Evolutionary conservation across 352 stramenopile species (phyloP), one percentile per base, ranked within the genome.

Genomic region (Pythium apleroticum): DNA sequence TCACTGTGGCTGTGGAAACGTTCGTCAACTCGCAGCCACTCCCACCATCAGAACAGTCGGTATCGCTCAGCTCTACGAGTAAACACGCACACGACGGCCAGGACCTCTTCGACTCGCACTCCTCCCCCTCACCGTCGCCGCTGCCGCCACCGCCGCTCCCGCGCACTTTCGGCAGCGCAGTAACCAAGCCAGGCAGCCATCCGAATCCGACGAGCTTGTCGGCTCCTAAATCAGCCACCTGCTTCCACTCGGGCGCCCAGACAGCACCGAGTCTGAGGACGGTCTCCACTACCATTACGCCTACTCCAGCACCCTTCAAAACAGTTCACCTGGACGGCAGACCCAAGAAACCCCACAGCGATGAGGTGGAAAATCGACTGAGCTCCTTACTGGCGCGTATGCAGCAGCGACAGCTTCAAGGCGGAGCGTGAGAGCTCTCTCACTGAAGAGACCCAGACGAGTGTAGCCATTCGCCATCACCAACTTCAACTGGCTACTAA

Each of bases 71-170:
- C 48, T 69, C 63, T 5, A 41, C 46, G n/a, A 69, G 63, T 48
- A 53, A 41, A 25, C 56, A 69, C 27, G 60, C 53, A 1, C 60
- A 69, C 31, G 52, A 62, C 20, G 58, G 57, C 7, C 57, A 66
- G 5, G 31, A 62, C 14, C 27, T 37, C n/a, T 24, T n/a, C 25
- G 57, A 55, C 31, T 27, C 19, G 15, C 19, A 10, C 39, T 20
- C 3, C 9, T 73, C 66, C 25, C 55, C 59, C 1, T 57, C 59
- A 15, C 66, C 66, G 17, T 73, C 60, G 12, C 66, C 66, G 30
- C 24, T 73, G 15, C 66, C 66, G n/a, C 66, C 66, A 14, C 60
- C 66, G 19, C 66, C 66, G 5, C 39, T 65, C 3, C 66, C 66
- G 0, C 66, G 66, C 20, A 24, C 33, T 15, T 63, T 62, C 24